Evolutionary conservation across 768 basidiomycete genomes (phyloP), one percentile per base, ranked within the genome.

Genomic region (Russula sp.): DNA sequence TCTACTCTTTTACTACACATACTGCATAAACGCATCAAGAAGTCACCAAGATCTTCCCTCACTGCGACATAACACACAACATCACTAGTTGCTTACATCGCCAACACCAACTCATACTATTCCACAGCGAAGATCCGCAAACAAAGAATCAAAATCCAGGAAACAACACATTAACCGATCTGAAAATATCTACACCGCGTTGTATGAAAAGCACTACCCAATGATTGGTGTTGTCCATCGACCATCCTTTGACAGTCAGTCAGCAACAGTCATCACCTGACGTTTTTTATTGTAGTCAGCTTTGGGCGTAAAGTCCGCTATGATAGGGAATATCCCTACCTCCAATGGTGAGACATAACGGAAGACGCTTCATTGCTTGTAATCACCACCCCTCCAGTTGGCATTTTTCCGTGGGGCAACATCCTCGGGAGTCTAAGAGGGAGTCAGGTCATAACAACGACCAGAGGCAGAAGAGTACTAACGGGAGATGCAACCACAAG

Each of bases 401-500:
- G 25, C 25, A 29, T 0, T 3, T 1, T 29, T 7, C 39, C 61
- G 56, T 29, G 53, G 52, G n/a, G 2, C 39, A 3, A 49, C 43
- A 3, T 48, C 43, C 18, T 57, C 49, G 3, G 32, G 8, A 2
- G 9, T 13, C 61, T 63, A 41, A 16, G 13, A 14, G 11, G 14
- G 2, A 11, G 39, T 10, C 11, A 45, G 32, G 22, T 3, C 3
- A 39, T 3, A 32, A 18, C 2, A 14, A 13, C 5, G 5, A 14
- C 9, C 11, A n/a, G 2, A 13, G 5, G 18, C 13, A 16, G 8
- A 38, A 18, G 14, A n/a, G 2, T 18, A 1, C 61, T 63, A 20
- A 63, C 61, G 2, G 61, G 61, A 6, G 1, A 7, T 14, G 61
- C 57, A 25, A 54, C 22, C 2, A 55, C 61, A 29, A 63, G 34